These are phyloP conservation scores for Calonectria pteridis DNA, from an alignment of 2,329 filamentous ascomycete species.

Conservation along the genomic window DNA sequence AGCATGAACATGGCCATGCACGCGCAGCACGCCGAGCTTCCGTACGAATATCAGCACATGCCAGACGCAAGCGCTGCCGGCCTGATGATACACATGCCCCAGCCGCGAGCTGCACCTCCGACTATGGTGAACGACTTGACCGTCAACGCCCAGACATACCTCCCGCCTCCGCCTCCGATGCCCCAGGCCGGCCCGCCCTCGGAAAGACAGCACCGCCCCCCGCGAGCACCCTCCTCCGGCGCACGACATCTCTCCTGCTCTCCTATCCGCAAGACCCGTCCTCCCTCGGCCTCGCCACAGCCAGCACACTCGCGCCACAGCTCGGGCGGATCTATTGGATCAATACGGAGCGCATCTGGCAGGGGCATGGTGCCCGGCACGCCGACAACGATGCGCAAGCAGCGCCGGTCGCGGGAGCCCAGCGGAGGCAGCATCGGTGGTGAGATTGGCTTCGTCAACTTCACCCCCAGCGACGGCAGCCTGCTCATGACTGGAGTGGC, in stretches of 20 bases:
- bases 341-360: conserved; percentile 52
- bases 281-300: conserved; percentile 56
- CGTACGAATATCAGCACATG: conserved; percentile 54
- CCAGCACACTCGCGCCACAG: conserved; percentile 55
- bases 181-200: conserved; percentile 39
- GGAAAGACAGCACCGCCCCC: conserved; percentile 59
- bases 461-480: conserved; percentile 82
- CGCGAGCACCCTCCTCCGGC: conserved; percentile 67
- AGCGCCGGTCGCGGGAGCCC: conserved; percentile 53
- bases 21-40: conserved; percentile 54
- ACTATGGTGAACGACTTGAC: conserved; percentile 52
- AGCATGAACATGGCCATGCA: conserved; percentile 57
- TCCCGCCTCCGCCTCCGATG: conserved; percentile 49
- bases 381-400: conserved; percentile 55
- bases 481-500: conserved; percentile 91
- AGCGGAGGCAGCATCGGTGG: conserved; percentile 47
- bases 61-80: conserved; percentile 51
- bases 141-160: conserved; percentile 51
- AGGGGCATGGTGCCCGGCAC: conserved; percentile 54
- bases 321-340: conserved; percentile 53
- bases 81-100: conserved; percentile 68
- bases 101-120: conserved; percentile 53
- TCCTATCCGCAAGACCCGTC: conserved; percentile 57
- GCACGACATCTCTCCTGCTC: conserved; percentile 60
- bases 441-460: conserved; percentile 83